Evolutionary conservation across 805 yeast species (phyloP).

Genomic region (Yarrowia osloensis): DNA sequence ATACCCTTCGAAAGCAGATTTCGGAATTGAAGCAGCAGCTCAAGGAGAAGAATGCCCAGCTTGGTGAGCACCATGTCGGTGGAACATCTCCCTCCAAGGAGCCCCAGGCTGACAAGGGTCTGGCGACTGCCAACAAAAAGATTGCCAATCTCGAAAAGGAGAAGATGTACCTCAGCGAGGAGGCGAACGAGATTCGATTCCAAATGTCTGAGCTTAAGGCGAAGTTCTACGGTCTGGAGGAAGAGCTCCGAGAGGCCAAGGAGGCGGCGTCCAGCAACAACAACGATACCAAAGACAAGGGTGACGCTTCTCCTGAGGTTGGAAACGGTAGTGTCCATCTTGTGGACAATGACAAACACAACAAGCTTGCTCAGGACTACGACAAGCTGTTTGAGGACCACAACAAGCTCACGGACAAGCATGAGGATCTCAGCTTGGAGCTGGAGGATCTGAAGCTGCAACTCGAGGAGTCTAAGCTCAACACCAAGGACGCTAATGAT

Average conservation of each 20-base stretch:
- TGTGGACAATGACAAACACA: slow-evolving; percentile 38
- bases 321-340: slow-evolving; percentile 39
- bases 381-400: slow-evolving; percentile 27
- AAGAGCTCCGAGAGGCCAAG: slow-evolving; percentile 24
- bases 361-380: slow-evolving; percentile 10
- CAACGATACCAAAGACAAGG: slow-evolving; percentile 17
- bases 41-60: slow-evolving; percentile 32
- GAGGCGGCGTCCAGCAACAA: slow-evolving; percentile 3
- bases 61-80: slow-evolving; percentile 21
- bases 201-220: slow-evolving; percentile 29
- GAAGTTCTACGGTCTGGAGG: slow-evolving; percentile 21
- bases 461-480: slow-evolving; percentile 15
- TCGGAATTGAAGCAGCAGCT: slow-evolving; percentile 35
- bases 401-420: slow-evolving; percentile 18
- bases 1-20: slow-evolving; percentile 35
- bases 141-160: slow-evolving; percentile 39
- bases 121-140: slow-evolving; percentile 19
- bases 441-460: slow-evolving; percentile 19
- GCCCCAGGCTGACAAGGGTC: background rate
- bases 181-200: slow-evolving; percentile 36
- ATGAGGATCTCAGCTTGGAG: slow-evolving; percentile 14
- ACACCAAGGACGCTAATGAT: background rate
- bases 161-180: slow-evolving; percentile 36
- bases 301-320: background rate
- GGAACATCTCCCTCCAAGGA: slow-evolving; percentile 2